Evolutionary conservation across 2,329 filamentous ascomycete species (phyloP).

Genomic region (Trichoderma breve): DNA sequence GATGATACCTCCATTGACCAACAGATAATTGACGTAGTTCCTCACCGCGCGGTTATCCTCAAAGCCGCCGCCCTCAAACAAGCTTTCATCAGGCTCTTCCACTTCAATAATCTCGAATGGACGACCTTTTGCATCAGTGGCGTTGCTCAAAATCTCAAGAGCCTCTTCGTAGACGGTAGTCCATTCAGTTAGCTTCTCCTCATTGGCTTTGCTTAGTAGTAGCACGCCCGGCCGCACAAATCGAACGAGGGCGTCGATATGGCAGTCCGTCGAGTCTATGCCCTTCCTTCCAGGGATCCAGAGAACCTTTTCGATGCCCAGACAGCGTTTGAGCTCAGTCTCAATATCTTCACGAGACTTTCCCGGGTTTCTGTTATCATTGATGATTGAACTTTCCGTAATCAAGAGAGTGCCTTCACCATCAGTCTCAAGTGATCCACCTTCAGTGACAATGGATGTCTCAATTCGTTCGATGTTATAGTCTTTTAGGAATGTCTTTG

Average conservation of each 20-base stretch:
- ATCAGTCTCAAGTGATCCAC: conserved; percentile 31
- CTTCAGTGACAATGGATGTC: conserved; percentile 25
- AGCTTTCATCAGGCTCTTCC: conserved; percentile 24
- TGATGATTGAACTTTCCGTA: conserved; percentile 32
- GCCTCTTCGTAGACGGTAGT: conserved; percentile 28
- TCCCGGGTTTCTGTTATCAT: conserved; percentile 30
- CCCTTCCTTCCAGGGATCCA: conserved; percentile 29
- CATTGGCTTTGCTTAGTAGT: conserved; percentile 26
- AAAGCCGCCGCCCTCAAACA: neutral
- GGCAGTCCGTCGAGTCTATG: conserved; percentile 30
- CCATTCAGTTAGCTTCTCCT: conserved; percentile 3
- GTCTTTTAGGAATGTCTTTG: conserved; percentile 15
- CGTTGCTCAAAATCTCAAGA: conserved; percentile 19
- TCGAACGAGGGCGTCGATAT: conserved; percentile 31
- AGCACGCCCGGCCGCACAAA: conserved; percentile 29
- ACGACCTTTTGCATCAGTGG: conserved; percentile 27
- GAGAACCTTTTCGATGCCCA: conserved; percentile 30
- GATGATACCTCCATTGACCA: conserved; percentile 32
- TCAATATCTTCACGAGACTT: conserved; percentile 25
- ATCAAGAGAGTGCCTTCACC: conserved; percentile 31
- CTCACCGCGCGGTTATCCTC: conserved; percentile 15
- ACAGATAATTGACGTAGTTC: conserved; percentile 30
- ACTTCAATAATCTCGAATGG: conserved; percentile 27
- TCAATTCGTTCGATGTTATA: neutral
- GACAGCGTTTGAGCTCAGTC: conserved; percentile 22